These are phyloP conservation scores for Ogataea glucozyma DNA, from an alignment of 805 yeast species.

Conservation along the genomic window DNA sequence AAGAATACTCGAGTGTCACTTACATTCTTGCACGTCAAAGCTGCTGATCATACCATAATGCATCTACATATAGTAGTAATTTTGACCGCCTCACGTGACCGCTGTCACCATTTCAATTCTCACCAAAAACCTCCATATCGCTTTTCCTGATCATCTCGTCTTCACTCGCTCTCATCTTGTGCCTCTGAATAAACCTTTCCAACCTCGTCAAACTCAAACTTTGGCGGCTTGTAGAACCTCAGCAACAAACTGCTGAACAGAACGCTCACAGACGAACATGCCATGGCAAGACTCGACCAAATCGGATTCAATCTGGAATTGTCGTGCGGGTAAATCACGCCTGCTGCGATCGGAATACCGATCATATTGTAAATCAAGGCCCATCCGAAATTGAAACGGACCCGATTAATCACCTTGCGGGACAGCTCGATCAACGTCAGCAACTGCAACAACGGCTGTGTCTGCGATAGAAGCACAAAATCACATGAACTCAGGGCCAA, in stretches of 20 bases:
- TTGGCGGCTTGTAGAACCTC: conserved; percentile 45
- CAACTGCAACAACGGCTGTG: conserved; percentile 51
- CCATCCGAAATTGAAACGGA: conserved; percentile 60
- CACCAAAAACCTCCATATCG: no score
- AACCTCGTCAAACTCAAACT: neutral
- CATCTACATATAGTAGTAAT: no score
- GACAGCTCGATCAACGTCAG: conserved; percentile 56
- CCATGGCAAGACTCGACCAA: conserved; percentile 72
- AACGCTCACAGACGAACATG: conserved; percentile 57
- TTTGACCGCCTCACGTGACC: no score
- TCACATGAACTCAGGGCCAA: conserved; percentile 74
- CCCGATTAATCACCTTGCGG: conserved; percentile 50
- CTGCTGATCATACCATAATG: no score
- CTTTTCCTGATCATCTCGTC: neutral
- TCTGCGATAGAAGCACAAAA: conserved; percentile 61
- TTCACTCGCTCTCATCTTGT: neutral
- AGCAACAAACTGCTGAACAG: conserved; percentile 53
- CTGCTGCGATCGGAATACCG: conserved; percentile 68
- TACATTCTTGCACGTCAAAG: no score
- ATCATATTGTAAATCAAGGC: conserved; percentile 56
- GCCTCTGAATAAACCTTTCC: neutral
- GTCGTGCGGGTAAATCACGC: conserved; percentile 57
- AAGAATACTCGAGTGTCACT: no score
- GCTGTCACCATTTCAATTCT: no score
- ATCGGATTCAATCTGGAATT: conserved; percentile 59